Conservation (phyloP, 73 alveolate species). For the Durusdinium trenchii region DNA sequence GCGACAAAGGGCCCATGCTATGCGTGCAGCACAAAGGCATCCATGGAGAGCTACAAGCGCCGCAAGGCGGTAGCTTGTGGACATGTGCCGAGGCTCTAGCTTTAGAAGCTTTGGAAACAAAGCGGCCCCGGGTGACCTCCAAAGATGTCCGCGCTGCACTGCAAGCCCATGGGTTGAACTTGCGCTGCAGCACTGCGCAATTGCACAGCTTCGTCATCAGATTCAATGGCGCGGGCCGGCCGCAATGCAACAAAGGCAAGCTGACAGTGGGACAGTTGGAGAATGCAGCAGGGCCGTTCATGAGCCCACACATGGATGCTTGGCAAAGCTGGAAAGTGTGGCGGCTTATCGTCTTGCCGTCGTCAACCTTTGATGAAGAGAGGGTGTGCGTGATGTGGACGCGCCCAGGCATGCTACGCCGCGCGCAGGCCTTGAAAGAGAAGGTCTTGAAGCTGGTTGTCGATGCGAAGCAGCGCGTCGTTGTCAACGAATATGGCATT, state of each 20-base stretch:
- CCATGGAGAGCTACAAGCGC: not conserved
- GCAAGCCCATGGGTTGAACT: not conserved
- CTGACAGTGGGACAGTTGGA: not conserved
- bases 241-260: not conserved
- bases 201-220: not conserved
- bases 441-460: not conserved
- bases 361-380: not conserved
- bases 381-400: conserved; percentile 8
- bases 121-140: not conserved
- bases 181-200: not conserved
- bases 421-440: too few species aligned
- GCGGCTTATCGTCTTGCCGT: not conserved
- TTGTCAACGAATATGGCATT: not conserved
- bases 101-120: not conserved
- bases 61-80: too few species aligned
- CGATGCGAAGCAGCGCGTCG: conserved; percentile 32
- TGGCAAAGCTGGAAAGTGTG: not conserved
- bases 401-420: conserved; percentile 11
- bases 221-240: not conserved
- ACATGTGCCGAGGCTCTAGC: too few species aligned
- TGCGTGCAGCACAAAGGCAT: not conserved
- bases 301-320: not conserved
- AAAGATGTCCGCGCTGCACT: not conserved
- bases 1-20: not conserved
- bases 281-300: not conserved